Percentiles rank a stretch among this genome's conserved stretches.
These are phyloP conservation scores for Jamesozyma lodderae DNA, from an alignment of 805 yeast species.

Conservation along the genomic window DNA sequence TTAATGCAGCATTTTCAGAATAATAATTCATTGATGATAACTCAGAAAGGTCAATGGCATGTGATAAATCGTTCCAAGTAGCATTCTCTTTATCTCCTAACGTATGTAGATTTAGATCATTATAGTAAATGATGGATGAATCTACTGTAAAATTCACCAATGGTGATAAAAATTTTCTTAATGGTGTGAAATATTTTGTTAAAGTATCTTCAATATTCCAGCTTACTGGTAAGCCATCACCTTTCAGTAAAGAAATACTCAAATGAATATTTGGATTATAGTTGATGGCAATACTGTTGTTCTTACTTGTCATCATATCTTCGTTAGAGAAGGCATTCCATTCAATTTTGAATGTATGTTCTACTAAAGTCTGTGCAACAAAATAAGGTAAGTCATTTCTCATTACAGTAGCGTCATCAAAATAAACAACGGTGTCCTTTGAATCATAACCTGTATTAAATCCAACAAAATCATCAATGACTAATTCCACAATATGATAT, in stretches of 20 bases:
- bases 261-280: slow-evolving; percentile 59
- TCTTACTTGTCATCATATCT: slow-evolving; percentile 1
- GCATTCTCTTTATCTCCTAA: slow-evolving; percentile 27
- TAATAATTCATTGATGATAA: slow-evolving; percentile 45
- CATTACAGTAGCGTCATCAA: slow-evolving; percentile 35
- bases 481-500: slow-evolving; percentile 32
- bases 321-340: slow-evolving; percentile 3
- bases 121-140: slow-evolving; percentile 63
- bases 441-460: slow-evolving; percentile 36
- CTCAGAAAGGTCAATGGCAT: slow-evolving; percentile 75
- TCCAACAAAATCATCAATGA: slow-evolving; percentile 36
- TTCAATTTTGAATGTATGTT: slow-evolving; percentile 39
- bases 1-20: slow-evolving; percentile 55
- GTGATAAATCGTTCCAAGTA: slow-evolving; percentile 49
- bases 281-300: slow-evolving; percentile 24
- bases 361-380: slow-evolving; percentile 43
- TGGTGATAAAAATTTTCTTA: slow-evolving; percentile 42
- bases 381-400: slow-evolving; percentile 56
- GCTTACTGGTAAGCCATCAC: slow-evolving; percentile 52
- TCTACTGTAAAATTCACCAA: slow-evolving; percentile 68
- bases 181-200: slow-evolving; percentile 43
- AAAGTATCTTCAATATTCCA: slow-evolving; percentile 67
- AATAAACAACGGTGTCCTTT: slow-evolving; percentile 31
- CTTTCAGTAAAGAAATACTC: slow-evolving; percentile 66
- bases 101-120: slow-evolving; percentile 30